phyloP scores from a whole-genome alignment of 345 rosid species.

The Gynandropsis gynandra region DNA sequence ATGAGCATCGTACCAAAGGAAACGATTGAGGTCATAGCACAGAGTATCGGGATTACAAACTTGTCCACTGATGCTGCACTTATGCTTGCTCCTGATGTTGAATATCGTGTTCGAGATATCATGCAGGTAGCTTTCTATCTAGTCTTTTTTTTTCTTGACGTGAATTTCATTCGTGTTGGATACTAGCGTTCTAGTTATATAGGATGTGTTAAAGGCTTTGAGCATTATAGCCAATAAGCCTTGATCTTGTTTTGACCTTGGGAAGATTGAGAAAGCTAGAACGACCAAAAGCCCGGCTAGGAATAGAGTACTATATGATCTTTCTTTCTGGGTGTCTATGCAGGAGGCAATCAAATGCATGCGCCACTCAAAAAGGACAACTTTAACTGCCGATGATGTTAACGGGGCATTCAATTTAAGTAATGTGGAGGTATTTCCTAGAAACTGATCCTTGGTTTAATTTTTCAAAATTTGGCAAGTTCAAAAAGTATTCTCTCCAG shows the following conservation, averaged over 20 bases:
- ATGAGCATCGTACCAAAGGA: constrained; percentile 92
- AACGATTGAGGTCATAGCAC: constrained; percentile 81
- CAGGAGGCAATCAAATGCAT: constrained; percentile 92
- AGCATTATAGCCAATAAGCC: background rate
- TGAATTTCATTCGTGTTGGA: constrained; percentile 1
- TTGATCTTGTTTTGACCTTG: background rate
- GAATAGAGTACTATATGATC: constrained; percentile 1
- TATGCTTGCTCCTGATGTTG: constrained; percentile 89
- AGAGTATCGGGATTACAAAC: constrained; percentile 67
- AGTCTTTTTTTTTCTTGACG: background rate
- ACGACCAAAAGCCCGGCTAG: background rate
- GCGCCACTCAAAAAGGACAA: constrained; percentile 88
- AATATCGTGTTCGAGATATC: constrained; percentile 85
- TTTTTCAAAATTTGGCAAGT: background rate
- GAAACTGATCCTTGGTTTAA: background rate
- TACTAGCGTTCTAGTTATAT: background rate
- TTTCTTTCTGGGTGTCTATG: constrained; percentile 18
- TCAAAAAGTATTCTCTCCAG: constrained; percentile 11
- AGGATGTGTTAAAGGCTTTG: too few species aligned
- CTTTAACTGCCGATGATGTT: constrained; percentile 66
- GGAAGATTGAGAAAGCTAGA: background rate
- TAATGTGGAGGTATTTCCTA: constrained; percentile 62
- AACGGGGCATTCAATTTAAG: constrained; percentile 78
- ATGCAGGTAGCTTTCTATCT: constrained; percentile 59
- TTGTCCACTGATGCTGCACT: constrained; percentile 68